These are phyloP conservation scores for Betula pendula DNA, from an alignment of 306 rosid species.

Conservation along the genomic window DNA sequence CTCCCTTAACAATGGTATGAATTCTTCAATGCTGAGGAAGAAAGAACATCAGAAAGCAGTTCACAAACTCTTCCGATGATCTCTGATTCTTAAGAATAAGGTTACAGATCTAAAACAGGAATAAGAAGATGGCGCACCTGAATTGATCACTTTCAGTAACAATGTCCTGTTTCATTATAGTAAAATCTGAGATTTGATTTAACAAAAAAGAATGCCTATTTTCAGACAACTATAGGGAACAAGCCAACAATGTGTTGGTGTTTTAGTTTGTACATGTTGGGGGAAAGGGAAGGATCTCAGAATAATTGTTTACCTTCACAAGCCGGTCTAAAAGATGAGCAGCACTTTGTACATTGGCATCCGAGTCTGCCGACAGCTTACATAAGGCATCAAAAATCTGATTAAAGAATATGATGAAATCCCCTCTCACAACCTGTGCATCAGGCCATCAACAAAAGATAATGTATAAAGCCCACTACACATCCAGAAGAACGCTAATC, in stretches of 20 bases:
- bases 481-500: conserved; percentile 11
- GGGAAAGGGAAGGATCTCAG: conserved; percentile 16
- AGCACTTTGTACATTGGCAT: conserved; percentile 95
- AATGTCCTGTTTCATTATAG: conserved; percentile 79
- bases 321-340: conserved; percentile 97
- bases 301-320: conserved; percentile 65
- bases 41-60: conserved; percentile 19
- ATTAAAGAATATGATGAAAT: conserved; percentile 91
- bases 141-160: conserved; percentile 99
- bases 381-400: conserved; percentile 97
- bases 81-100: conserved; percentile 25
- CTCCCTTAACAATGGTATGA: conserved; percentile 96
- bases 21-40: conserved; percentile 86
- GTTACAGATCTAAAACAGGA: conserved; percentile 25
- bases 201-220: conserved; percentile 9
- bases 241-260: conserved; percentile 21
- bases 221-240: conserved; percentile 24
- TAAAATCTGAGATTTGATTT: conserved; percentile 33
- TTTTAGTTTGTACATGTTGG: neutral
- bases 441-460: conserved; percentile 19
- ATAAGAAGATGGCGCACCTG: conserved; percentile 60
- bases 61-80: conserved; percentile 23
- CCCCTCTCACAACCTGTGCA: conserved; percentile 97
- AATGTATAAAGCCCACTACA: conserved; percentile 34
- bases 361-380: conserved; percentile 98